Percentiles rank a stretch among this genome's conserved stretches.
These are phyloP conservation scores for Geotrichum macrosporum DNA, from an alignment of 1,139 yeast genomes.

Conservation along the genomic window DNA sequence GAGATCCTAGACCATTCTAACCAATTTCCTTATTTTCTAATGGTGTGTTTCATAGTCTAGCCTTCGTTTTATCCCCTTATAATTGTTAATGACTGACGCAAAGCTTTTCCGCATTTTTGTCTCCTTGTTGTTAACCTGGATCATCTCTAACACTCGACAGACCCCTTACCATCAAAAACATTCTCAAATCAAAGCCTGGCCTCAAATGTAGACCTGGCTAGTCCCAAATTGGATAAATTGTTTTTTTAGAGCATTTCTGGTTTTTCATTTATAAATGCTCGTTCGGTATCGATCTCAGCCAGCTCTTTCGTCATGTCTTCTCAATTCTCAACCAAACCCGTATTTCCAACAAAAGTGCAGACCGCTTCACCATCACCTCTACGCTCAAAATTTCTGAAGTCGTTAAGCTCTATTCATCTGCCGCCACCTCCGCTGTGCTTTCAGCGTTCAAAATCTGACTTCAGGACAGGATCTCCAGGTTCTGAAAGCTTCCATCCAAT, in stretches of 20 bases:
- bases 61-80: neutral
- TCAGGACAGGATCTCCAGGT: too few species aligned
- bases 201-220: neutral
- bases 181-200: neutral
- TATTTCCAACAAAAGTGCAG: neutral
- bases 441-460: too few species aligned
- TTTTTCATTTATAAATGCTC: too few species aligned
- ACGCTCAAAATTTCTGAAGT: constrained; percentile 40
- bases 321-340: neutral
- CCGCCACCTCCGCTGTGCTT: constrained; percentile 49
- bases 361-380: neutral
- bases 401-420: constrained; percentile 43
- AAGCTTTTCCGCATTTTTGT: neutral
- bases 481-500: too few species aligned
- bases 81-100: too few species aligned
- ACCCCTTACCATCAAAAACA: neutral
- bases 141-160: neutral
- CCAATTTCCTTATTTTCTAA: neutral
- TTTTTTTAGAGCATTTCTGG: too few species aligned
- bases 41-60: neutral
- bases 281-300: too few species aligned
- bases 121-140: neutral
- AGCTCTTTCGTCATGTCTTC: neutral
- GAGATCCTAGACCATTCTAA: neutral
- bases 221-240: too few species aligned